Evolutionary conservation across 2,329 filamentous ascomycete species (phyloP).

Genomic region (Aschersonia sp.): DNA sequence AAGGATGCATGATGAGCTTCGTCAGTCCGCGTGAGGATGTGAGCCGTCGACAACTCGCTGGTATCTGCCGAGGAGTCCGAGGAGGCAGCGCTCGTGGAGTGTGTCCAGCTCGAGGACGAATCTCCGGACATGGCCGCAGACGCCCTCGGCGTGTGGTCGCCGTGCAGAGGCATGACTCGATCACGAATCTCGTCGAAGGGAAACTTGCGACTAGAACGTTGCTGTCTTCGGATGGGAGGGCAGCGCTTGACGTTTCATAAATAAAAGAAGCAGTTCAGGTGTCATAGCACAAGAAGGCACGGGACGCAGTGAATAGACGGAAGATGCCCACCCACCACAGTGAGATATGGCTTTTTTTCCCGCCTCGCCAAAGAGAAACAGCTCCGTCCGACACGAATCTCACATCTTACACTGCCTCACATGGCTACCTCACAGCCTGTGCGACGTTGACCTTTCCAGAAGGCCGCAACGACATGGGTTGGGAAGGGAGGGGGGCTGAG

Average conservation of each 20-base stretch:
- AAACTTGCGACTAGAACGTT: no score
- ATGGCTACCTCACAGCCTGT: neutral
- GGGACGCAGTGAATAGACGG: no score
- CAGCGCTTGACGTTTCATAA: no score
- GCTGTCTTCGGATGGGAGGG: no score
- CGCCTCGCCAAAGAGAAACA: neutral
- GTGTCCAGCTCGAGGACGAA: neutral
- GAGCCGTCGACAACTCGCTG: conserved; percentile 2
- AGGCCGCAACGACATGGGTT: neutral
- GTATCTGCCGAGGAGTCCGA: neutral
- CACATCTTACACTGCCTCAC: neutral
- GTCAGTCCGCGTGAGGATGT: neutral
- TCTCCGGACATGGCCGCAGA: neutral
- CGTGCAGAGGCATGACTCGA: neutral
- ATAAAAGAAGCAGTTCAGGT: no score
- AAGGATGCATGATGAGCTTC: neutral
- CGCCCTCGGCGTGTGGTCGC: neutral
- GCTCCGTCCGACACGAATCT: no score
- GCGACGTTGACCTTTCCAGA: neutral
- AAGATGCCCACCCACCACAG: no score
- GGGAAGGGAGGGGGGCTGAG: no score
- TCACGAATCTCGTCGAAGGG: no score
- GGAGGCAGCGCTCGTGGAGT: neutral
- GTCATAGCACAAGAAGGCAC: no score
- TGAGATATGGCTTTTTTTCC: neutral